phyloP scores from a whole-genome alignment of 148 eudicot genomes.

The Fagopyrum tataricum region DNA sequence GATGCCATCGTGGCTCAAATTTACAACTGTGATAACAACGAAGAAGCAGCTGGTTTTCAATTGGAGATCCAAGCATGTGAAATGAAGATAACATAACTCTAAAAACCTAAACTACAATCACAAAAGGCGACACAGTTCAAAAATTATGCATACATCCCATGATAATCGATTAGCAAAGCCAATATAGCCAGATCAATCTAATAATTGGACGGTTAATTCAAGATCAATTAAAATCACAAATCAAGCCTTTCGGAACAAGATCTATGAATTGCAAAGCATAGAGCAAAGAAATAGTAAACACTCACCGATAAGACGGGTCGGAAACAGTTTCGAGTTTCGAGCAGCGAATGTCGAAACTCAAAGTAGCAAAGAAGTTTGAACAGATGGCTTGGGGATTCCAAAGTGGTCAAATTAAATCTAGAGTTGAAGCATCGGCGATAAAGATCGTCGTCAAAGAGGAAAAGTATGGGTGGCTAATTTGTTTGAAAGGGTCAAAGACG shows the following conservation, averaged over 20 bases:
- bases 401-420: neutral
- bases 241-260: neutral
- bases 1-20: constrained; percentile 20
- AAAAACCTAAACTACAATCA: constrained; percentile 1
- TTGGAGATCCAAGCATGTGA: neutral
- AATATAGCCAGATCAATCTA: neutral
- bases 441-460: neutral
- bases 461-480: neutral
- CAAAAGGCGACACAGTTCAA: neutral
- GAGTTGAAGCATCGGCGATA: neutral
- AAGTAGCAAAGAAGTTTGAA: neutral
- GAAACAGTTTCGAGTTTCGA: constrained; percentile 7
- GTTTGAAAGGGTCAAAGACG: constrained; percentile 3
- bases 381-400: neutral
- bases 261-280: neutral
- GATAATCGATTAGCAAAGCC: neutral
- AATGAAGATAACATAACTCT: neutral
- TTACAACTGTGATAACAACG: neutral
- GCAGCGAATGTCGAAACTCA: constrained; percentile 9
- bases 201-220: neutral
- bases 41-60: neutral
- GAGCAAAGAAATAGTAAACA: neutral
- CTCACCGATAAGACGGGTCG: constrained; percentile 1
- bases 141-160: neutral
- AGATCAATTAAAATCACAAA: neutral